Evolutionary conservation across 306 rosid species (phyloP), one percentile per base, ranked within the genome.

Genomic region (Malus domestica): DNA sequence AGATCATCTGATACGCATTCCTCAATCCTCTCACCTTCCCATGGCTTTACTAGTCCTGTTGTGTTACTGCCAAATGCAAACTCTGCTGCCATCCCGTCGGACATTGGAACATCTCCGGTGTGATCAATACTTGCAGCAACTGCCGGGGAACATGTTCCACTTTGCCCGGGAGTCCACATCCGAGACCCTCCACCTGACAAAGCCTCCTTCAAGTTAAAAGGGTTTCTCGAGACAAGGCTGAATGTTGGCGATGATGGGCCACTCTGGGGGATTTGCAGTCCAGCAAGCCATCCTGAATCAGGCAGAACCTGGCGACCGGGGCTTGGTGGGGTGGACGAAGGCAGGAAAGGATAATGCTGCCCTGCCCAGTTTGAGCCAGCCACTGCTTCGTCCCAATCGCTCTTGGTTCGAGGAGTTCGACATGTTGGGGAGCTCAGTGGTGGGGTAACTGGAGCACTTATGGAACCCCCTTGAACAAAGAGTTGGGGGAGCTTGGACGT

Each of bases 11-110:
- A 83, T 25, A 85, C 70, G 72, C 84, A 88, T 80, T 85, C 91
- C 86, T 88, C 91, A n/a, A 88, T 88, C 66, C 86, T 81, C 80
- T 88, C 91, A 79, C 91, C 91, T 80, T 88, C 91, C 91, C 91
- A 88, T 30, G 91, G 89, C 68, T 88, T 88, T 54, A 88, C 91
- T 59, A 88, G 74, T 45, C 91, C 89, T 4, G 80, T 38, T 11
- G 87, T 46, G 67, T 84, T 83, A 71, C 87, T 72, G 15, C 89
- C 88, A 69, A 88, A 88, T 30, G 91, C 91, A 73, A 88, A 88
- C 68, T 88, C 91, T 1, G 89, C 84, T 4, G 87, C 89, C 59
- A 81, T 85, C n/a, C 82, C 87, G 77, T 88, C 91, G 1, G 81
- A 74, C 91, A 88, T 88, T n/a, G 87, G 86, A 64, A 88, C 84